Evolutionary conservation across 139 green algal genomes (phyloP).

Genomic region (Chlorella sp.): DNA sequence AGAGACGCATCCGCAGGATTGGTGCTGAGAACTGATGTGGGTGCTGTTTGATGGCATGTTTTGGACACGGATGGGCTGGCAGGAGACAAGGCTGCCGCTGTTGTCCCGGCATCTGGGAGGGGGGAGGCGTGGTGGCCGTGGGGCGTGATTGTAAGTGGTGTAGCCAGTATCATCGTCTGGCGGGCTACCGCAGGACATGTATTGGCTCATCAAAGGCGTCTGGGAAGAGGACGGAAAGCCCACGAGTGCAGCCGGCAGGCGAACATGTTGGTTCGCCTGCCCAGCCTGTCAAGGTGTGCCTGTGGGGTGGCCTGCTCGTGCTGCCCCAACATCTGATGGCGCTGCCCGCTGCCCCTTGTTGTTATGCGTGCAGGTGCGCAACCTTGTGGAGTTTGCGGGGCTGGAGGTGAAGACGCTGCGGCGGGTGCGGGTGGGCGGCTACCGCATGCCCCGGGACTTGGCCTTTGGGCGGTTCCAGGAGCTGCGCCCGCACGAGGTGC

Average conservation of each 20-base stretch:
- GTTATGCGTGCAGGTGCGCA: conserved; percentile 66
- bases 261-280: background rate
- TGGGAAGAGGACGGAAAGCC: background rate
- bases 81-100: too few species aligned
- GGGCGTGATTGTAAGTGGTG: conserved; percentile 83
- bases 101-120: too few species aligned
- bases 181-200: background rate
- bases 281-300: background rate
- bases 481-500: conserved; percentile 54
- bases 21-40: too few species aligned
- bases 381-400: conserved; percentile 70
- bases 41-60: too few species aligned
- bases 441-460: conserved; percentile 73
- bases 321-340: background rate
- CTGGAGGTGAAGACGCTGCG: conserved; percentile 82
- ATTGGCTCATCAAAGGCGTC: background rate
- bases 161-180: background rate
- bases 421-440: conserved; percentile 84
- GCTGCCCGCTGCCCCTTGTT: background rate
- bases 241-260: background rate
- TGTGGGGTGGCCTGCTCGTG: background rate
- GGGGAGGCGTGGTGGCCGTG: conserved; percentile 79
- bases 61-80: too few species aligned
- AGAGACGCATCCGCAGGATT: too few species aligned
- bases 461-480: conserved; percentile 66